Percentiles rank a stretch among this genome's conserved stretches.
Conservation (phyloP, 176 grass and related monocot species). For the Neostapfia colusana region DNA sequence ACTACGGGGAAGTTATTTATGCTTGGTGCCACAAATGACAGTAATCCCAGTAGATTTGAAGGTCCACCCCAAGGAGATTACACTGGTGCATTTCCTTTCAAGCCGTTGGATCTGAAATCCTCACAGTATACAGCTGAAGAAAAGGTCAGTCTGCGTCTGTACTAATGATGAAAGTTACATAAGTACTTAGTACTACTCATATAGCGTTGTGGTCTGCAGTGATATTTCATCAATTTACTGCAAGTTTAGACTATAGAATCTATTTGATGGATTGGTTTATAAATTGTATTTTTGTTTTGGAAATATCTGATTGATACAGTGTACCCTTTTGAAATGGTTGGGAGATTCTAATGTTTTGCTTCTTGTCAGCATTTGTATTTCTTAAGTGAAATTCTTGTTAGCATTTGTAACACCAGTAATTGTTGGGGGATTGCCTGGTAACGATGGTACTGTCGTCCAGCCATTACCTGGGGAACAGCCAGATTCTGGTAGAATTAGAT, state of each 20-base stretch:
- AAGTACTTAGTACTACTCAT: neutral
- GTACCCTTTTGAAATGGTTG: neutral
- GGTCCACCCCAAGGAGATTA: constrained; percentile 18
- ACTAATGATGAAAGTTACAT: neutral
- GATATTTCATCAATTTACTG: neutral
- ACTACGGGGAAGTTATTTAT: constrained; percentile 64
- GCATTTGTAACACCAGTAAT: neutral
- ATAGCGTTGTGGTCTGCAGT: neutral
- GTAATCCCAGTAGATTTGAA: constrained; percentile 32
- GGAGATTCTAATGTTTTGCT: neutral
- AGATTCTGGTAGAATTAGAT: neutral
- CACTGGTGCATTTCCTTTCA: constrained; percentile 53
- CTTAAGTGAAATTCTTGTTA: neutral
- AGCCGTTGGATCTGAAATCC: constrained; percentile 45
- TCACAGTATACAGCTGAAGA: constrained; percentile 41
- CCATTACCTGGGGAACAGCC: neutral
- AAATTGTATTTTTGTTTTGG: neutral
- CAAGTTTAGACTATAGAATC: neutral
- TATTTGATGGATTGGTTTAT: constrained; percentile 1
- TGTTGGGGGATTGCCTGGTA: neutral
- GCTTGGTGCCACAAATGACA: constrained; percentile 24
- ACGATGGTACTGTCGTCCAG: neutral
- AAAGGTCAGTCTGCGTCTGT: constrained; percentile 35
- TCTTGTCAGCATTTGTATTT: neutral
- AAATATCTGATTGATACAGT: neutral